These are phyloP conservation scores for Miscanthus lutarioriparius DNA, from an alignment of 176 grass and related monocot genomes.

Conservation along the genomic window DNA sequence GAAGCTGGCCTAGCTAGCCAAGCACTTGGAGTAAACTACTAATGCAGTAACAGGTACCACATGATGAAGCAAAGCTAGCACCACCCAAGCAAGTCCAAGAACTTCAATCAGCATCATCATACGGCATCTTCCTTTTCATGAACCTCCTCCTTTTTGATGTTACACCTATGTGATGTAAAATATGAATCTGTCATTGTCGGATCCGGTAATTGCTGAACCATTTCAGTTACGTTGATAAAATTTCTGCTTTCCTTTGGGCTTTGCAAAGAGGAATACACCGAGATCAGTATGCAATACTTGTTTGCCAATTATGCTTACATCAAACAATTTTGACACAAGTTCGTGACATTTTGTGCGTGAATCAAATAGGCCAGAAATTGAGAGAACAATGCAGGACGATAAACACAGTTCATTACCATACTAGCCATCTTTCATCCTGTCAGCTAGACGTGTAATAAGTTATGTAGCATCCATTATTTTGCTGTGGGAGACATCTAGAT, in stretches of 20 bases:
- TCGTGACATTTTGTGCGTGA: constrained; percentile 2
- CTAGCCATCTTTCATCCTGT: constrained; percentile 5
- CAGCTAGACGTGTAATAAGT: constrained; percentile 3
- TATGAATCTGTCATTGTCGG: not conserved
- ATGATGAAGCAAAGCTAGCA: constrained; percentile 5
- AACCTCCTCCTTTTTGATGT: constrained; percentile 13
- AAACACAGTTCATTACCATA: not conserved
- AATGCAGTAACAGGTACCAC: not conserved
- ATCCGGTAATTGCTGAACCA: not conserved
- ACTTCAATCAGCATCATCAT: constrained; percentile 28
- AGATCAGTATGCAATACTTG: not conserved
- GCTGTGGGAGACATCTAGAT: constrained; percentile 18
- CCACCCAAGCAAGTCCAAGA: constrained; percentile 42
- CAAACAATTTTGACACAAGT: not conserved
- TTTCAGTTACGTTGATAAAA: not conserved
- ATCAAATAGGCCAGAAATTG: not conserved
- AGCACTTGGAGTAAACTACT: not conserved
- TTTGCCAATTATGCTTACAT: not conserved
- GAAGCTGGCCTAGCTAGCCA: constrained; percentile 10
- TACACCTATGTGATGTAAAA: not conserved
- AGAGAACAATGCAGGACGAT: not conserved
- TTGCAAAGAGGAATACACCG: not conserved
- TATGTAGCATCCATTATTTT: constrained; percentile 11
- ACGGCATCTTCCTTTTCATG: not conserved
- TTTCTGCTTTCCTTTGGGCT: not conserved